Base-by-base conservation (phyloP, 2,329 filamentous ascomycete genomes). In the Madurella mycetomatis region DNA sequence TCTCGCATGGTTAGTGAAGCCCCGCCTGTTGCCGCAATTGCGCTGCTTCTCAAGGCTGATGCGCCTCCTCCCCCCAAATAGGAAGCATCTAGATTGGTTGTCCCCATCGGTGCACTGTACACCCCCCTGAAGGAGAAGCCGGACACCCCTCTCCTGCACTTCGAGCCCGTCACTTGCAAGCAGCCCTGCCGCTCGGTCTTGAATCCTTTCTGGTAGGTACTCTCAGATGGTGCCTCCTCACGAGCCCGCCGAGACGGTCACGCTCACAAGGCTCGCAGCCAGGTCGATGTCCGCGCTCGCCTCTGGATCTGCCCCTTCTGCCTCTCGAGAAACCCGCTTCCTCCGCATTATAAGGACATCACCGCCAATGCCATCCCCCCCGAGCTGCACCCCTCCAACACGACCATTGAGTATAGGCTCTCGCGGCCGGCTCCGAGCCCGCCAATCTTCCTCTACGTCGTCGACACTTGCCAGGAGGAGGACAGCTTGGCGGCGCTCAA, bases 121-220 rank as follows among this genome's bases (percentile, higher is more conserved):
- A 99, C 92, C 2, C 92, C 92, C 5, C 76, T 96, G 65, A 97
- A 97, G 75, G 92, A 96, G 76, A 95, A 95, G 76, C 84, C 87
- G 18, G 88, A 95, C 60, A 89, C 90, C 19, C 90, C 92, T 52
- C 76, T 96, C 60, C 81, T 99, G 50, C 90, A 95, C 70, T 97
- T 97, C 73, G 92, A 97, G 74, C 94, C 94, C 16, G 90, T 99
- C 41, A 92, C 89, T 58, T 99, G 94, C 85, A 96, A 96, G 75
- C 84, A 88, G 70, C 94, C 94, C 58, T 99, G 94, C 73, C 87
- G 92, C 72, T 92, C 92, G 51, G 91, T 97, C 39, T 79, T 99
- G 70, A 99, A 99, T 71, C 94, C 94, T 43, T 97, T 92, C 79
- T 96, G 92, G 91, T 95, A 80, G 67, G 83, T 67, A 42, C 25